A percentile compares a stretch with the other conserved stretches of the same genome.
Conservation (phyloP, 257 asterid genomes). For the Solanum bulbocastanum region DNA sequence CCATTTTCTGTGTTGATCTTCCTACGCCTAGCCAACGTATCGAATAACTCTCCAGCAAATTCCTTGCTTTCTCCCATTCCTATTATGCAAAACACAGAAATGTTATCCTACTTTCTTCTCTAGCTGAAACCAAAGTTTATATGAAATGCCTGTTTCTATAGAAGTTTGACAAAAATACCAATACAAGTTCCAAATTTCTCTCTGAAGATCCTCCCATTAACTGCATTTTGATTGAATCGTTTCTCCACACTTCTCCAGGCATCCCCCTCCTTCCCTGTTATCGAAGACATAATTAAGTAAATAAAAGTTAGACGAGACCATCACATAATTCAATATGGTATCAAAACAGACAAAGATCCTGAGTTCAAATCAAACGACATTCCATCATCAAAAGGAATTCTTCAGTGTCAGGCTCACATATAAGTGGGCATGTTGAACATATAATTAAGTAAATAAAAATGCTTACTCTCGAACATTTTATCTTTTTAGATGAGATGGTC, state of each 20-base stretch:
- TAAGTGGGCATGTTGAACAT: not conserved
- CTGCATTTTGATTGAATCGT: slow-evolving; percentile 38
- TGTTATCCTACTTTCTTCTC: not conserved
- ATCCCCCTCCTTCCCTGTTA: slow-evolving; percentile 77
- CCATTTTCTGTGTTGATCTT: slow-evolving; percentile 41
- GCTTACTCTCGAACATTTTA: too few relatives aligned
- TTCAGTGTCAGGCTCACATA: not conserved
- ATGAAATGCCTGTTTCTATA: not conserved
- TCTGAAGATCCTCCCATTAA: slow-evolving; percentile 43
- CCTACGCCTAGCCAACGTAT: slow-evolving; percentile 74
- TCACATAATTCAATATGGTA: not conserved
- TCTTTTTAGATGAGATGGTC: not conserved
- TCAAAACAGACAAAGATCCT: not conserved
- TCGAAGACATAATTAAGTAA: not conserved
- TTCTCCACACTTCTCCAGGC: slow-evolving; percentile 62
- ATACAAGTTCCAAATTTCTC: slow-evolving; percentile 82
- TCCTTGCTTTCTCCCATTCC: slow-evolving; percentile 94
- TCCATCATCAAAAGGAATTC: not conserved
- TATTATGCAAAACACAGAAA: slow-evolving; percentile 10
- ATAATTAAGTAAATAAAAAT: not conserved
- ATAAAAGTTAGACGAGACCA: not conserved
- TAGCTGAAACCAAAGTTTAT: not conserved
- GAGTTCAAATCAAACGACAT: not conserved
- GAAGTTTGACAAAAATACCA: slow-evolving; percentile 33
- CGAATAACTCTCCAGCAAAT: slow-evolving; percentile 67